These are phyloP conservation scores for Arthrobotrys megalospora DNA, from an alignment of 2,329 filamentous ascomycete species.

Conservation along the genomic window DNA sequence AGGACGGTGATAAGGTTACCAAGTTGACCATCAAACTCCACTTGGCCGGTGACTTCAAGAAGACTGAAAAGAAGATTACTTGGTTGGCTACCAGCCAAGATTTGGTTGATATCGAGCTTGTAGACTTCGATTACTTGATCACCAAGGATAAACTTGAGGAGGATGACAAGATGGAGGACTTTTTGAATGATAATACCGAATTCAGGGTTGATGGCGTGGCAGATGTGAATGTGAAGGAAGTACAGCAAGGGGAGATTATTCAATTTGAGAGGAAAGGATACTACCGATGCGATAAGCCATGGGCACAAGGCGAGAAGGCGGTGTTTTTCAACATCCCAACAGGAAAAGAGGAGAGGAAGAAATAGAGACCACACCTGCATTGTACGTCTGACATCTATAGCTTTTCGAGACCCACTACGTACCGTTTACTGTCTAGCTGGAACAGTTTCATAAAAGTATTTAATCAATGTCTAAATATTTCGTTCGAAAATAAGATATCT, in stretches of 20 bases:
- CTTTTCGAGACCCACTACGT: too few species aligned
- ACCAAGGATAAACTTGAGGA: slow-evolving; percentile 95
- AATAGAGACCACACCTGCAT: neutral
- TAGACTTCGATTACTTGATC: slow-evolving; percentile 95
- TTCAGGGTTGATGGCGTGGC: slow-evolving; percentile 81
- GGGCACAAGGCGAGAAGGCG: slow-evolving; percentile 73
- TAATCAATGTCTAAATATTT: too few species aligned
- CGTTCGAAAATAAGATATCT: too few species aligned
- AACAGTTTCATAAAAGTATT: too few species aligned
- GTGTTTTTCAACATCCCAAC: slow-evolving; percentile 81
- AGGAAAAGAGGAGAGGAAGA: slow-evolving; percentile 54
- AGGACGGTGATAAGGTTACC: slow-evolving; percentile 75
- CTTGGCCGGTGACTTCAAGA: slow-evolving; percentile 88
- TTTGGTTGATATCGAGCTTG: slow-evolving; percentile 85
- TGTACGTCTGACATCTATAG: neutral
- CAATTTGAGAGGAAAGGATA: slow-evolving; percentile 96
- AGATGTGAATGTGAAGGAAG: slow-evolving; percentile 82
- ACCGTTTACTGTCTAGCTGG: too few species aligned
- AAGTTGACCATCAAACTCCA: slow-evolving; percentile 86
- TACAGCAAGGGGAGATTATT: slow-evolving; percentile 91
- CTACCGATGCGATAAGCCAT: slow-evolving; percentile 83
- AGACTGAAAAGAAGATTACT: slow-evolving; percentile 95
- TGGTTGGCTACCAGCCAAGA: slow-evolving; percentile 87
- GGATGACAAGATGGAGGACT: slow-evolving; percentile 87
- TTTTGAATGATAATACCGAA: slow-evolving; percentile 82